Evolutionary conservation across 257 asterid species (phyloP).

Genomic region (Solanum clarkiae): DNA sequence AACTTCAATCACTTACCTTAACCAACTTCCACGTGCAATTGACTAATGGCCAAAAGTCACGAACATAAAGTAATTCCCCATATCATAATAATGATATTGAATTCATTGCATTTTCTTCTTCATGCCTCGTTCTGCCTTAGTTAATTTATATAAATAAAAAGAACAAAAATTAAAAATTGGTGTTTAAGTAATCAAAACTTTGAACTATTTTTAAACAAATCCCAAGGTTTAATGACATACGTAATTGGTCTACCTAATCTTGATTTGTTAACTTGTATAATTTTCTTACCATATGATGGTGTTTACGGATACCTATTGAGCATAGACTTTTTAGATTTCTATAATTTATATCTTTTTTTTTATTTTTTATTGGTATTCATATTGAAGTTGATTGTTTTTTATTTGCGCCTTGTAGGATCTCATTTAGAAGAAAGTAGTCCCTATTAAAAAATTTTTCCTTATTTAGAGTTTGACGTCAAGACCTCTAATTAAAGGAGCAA

Average conservation of each 20-base stretch:
- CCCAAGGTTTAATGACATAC: neutral
- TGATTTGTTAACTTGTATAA: neutral
- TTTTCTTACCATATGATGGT: neutral
- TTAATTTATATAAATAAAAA: neutral
- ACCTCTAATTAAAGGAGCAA: too few relatives aligned
- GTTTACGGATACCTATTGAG: neutral
- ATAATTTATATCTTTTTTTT: too few relatives aligned
- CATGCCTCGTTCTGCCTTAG: neutral
- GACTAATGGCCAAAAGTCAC: neutral
- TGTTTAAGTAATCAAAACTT: neutral
- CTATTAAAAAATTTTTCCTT: too few relatives aligned
- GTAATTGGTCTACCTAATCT: neutral
- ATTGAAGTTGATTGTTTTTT: too few relatives aligned
- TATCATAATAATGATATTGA: neutral
- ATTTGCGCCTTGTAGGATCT: too few relatives aligned
- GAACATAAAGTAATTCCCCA: neutral
- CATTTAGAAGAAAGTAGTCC: too few relatives aligned
- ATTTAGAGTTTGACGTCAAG: too few relatives aligned
- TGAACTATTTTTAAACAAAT: too few relatives aligned
- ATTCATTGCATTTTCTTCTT: neutral
- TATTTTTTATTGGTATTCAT: too few relatives aligned
- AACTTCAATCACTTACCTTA: too few relatives aligned
- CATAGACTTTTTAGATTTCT: neutral
- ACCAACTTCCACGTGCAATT: neutral
- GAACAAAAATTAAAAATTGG: neutral